A percentile compares a stretch with the other conserved stretches of the same genome.
These are phyloP conservation scores for Senecio squalidus DNA, from an alignment of 140 eudicot species.

Conservation along the genomic window DNA sequence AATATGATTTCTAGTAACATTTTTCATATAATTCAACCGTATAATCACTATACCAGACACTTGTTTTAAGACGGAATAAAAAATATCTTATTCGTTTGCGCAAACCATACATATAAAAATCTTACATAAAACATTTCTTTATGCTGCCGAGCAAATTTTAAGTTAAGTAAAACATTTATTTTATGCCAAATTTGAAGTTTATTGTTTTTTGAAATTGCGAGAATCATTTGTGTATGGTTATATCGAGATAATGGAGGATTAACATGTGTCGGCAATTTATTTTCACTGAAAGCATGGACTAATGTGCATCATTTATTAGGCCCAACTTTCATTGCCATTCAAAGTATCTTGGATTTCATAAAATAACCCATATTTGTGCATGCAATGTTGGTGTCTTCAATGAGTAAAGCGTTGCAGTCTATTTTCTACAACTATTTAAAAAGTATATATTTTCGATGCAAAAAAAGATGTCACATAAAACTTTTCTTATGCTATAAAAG, in stretches of 20 bases:
- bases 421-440: background rate
- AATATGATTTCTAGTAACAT: too few relatives aligned
- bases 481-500: too few relatives aligned
- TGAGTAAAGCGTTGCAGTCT: conserved; percentile 2
- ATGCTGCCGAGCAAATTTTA: too few relatives aligned
- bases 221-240: conserved; percentile 10
- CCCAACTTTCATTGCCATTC: conserved; percentile 9
- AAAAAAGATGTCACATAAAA: too few relatives aligned
- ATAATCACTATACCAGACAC: too few relatives aligned
- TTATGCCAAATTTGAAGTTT: background rate
- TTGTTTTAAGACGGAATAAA: too few relatives aligned
- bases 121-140: too few relatives aligned
- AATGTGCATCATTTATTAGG: conserved; percentile 32
- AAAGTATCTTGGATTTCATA: conserved; percentile 20
- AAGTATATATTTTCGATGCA: too few relatives aligned
- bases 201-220: background rate
- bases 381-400: conserved; percentile 17
- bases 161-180: too few relatives aligned
- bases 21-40: too few relatives aligned
- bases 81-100: too few relatives aligned
- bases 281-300: conserved; percentile 18
- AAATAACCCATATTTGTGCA: conserved; percentile 7
- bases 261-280: conserved; percentile 11
- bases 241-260: conserved; percentile 13
- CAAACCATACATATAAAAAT: too few relatives aligned